Conservation (phyloP, 1,139 yeast genomes). For the Lodderomyces margitis region DNA sequence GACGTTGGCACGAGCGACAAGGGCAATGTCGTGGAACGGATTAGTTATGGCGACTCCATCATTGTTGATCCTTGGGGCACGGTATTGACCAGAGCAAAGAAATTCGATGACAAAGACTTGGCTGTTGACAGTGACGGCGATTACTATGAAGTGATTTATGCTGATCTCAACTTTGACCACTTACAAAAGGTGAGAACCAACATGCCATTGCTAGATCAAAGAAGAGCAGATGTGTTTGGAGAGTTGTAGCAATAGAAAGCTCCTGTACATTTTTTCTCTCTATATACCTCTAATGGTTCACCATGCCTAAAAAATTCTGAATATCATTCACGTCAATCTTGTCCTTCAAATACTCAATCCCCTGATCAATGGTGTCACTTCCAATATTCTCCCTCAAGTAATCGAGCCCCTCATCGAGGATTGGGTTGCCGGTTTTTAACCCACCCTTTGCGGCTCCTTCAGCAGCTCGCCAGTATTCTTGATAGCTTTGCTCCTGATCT, state of each 20-base stretch:
- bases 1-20: slow-evolving; percentile 36
- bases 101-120: slow-evolving; percentile 24
- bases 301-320: slow-evolving; percentile 1
- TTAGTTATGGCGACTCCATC: slow-evolving; percentile 82
- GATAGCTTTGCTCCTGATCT: slow-evolving; percentile 5
- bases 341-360: slow-evolving; percentile 2
- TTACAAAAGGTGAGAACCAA: slow-evolving; percentile 53
- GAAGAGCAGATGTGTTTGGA: slow-evolving; percentile 36
- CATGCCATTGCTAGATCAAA: slow-evolving; percentile 75
- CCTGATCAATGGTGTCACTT: not conserved
- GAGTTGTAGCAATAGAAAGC: not conserved
- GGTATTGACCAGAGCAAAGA: slow-evolving; percentile 56
- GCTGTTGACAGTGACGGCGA: slow-evolving; percentile 46
- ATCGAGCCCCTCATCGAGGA: slow-evolving; percentile 19
- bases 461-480: slow-evolving; percentile 13
- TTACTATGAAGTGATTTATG: slow-evolving; percentile 54
- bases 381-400: slow-evolving; percentile 13
- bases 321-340: slow-evolving; percentile 3
- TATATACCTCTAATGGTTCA: not conserved
- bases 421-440: slow-evolving; percentile 15
- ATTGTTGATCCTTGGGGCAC: slow-evolving; percentile 93
- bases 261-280: no score
- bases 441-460: slow-evolving; percentile 14
- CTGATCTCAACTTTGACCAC: slow-evolving; percentile 62
- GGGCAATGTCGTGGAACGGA: slow-evolving; percentile 31